Evolutionary conservation across 129 eudicot genomes (phyloP).

Genomic region (Solidago caesia): DNA sequence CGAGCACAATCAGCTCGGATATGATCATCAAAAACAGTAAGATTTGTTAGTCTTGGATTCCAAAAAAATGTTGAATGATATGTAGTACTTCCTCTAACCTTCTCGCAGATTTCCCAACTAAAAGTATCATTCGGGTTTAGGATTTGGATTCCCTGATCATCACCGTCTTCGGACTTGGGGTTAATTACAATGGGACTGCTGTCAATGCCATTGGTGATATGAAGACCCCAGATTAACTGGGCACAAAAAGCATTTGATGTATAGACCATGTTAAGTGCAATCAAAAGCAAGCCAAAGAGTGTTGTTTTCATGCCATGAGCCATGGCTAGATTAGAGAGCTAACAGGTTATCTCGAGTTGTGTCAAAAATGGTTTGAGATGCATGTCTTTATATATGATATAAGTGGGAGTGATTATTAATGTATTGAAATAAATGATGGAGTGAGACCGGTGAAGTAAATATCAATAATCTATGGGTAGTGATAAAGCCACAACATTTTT

Average conservation of each 20-base stretch:
- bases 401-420: background rate
- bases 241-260: constrained; percentile 13
- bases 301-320: constrained; percentile 13
- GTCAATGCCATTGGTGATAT: constrained; percentile 12
- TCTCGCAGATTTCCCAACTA: background rate
- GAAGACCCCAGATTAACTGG: constrained; percentile 12
- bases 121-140: background rate
- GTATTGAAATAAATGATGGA: background rate
- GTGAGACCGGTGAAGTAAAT: background rate
- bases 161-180: background rate
- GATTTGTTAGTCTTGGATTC: background rate
- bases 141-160: constrained; percentile 1
- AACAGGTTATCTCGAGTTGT: background rate
- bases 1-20: background rate
- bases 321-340: background rate
- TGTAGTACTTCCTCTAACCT: background rate
- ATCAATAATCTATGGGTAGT: too few species aligned
- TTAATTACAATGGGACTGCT: background rate
- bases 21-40: background rate
- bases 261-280: constrained; percentile 10
- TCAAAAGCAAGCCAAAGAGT: background rate
- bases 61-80: background rate
- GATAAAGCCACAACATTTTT: too few species aligned
- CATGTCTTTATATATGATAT: background rate
- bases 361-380: background rate